These are phyloP conservation scores for Chlamydomonas sp. DNA, from an alignment of 139 green algal genomes.

Conservation along the genomic window DNA sequence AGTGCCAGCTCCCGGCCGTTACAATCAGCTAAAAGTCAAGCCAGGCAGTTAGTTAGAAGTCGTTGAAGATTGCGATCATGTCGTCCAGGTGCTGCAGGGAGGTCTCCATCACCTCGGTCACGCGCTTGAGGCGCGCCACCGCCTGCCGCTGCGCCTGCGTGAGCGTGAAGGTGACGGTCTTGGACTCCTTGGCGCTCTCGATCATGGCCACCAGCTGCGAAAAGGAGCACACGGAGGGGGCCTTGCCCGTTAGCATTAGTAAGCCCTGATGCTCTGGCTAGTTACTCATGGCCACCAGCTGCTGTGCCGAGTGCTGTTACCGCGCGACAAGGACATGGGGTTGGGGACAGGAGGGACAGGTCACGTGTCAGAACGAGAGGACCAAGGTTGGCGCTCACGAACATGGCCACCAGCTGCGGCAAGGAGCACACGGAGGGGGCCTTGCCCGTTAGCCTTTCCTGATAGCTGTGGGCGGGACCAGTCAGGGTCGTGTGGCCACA, in stretches of 20 bases:
- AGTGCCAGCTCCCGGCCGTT: no score
- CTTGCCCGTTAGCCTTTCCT: not conserved
- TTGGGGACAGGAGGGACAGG: no score
- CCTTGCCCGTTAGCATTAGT: not conserved
- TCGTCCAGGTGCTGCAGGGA: slow-evolving; percentile 61
- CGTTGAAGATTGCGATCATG: slow-evolving; percentile 58
- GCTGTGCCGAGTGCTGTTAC: no score
- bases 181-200: slow-evolving; percentile 36
- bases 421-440: not conserved
- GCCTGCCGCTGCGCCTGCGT: slow-evolving; percentile 53
- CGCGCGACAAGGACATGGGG: no score
- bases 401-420: slow-evolving; percentile 65
- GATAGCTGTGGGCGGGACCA: no score
- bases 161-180: slow-evolving; percentile 51
- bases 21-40: no score
- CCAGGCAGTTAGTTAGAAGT: slow-evolving; percentile 42
- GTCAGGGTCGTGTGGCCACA: no score
- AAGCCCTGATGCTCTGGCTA: not conserved
- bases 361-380: no score
- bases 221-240: not conserved
- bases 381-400: slow-evolving; percentile 42
- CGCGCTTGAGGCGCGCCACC: slow-evolving; percentile 40
- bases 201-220: slow-evolving; percentile 69
- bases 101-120: slow-evolving; percentile 67
- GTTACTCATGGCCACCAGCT: no score